Evolutionary conservation across 1,139 yeast genomes (phyloP).

Genomic region (Blastobotrys malaysiensis): DNA sequence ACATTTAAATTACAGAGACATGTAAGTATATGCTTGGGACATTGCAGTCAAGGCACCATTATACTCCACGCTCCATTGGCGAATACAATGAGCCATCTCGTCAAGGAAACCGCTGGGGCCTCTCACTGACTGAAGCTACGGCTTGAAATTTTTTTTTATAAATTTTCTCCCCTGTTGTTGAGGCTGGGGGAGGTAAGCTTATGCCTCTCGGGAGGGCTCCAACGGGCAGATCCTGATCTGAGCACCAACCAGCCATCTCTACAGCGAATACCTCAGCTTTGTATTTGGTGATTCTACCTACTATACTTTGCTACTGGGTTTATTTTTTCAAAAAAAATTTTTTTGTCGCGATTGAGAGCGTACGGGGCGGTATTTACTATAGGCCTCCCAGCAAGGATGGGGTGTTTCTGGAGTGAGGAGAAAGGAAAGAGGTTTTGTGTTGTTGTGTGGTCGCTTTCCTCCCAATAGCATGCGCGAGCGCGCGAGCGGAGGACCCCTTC

Average conservation of each 20-base stretch:
- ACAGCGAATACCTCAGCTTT: too few relatives aligned
- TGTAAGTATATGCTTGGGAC: not conserved
- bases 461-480: not conserved
- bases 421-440: not conserved
- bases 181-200: too few relatives aligned
- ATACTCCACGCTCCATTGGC: not conserved
- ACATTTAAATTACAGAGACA: not conserved
- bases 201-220: too few relatives aligned
- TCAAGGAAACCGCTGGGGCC: not conserved
- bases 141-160: too few relatives aligned
- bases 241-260: too few relatives aligned
- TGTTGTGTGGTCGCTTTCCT: not conserved
- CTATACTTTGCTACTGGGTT: too few relatives aligned
- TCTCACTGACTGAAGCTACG: not conserved
- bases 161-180: too few relatives aligned
- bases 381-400: not conserved
- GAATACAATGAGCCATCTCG: not conserved
- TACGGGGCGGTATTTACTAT: not conserved
- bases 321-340: too few relatives aligned
- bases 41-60: not conserved
- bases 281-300: too few relatives aligned
- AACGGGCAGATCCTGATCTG: too few relatives aligned
- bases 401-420: not conserved
- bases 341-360: not conserved
- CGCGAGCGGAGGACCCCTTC: not conserved